Percentiles rank a stretch among this genome's conserved stretches.
Conservation (phyloP, 495 filamentous ascomycete genomes). For the Xylaria palmicola region DNA sequence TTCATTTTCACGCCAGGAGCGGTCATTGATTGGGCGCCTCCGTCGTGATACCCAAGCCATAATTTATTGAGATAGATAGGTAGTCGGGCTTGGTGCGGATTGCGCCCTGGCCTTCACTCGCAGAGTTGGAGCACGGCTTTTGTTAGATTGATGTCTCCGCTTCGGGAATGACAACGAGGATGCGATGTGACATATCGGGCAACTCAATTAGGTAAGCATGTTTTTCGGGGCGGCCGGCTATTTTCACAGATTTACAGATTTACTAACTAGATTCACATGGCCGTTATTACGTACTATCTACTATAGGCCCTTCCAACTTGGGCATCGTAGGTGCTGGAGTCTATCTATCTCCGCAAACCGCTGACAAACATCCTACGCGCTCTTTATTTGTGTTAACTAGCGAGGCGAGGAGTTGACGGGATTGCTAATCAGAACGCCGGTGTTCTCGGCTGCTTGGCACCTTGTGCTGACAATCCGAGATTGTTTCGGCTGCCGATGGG, state of each 20-base stretch:
- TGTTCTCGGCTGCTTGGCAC: not conserved
- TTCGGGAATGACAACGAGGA: not conserved
- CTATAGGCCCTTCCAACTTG: not conserved
- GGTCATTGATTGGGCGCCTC: not conserved
- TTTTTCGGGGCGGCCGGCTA: not conserved
- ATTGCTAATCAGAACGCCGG: slow-evolving; percentile 9
- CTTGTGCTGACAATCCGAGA: not conserved
- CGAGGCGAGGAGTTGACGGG: not conserved
- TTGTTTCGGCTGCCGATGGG: slow-evolving; percentile 8
- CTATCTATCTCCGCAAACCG: not conserved
- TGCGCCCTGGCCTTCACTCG: no score
- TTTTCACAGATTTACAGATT: no score
- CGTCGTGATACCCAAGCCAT: not conserved
- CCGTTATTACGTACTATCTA: not conserved
- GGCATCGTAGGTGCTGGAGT: not conserved
- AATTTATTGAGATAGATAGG: no score
- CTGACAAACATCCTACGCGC: slow-evolving; percentile 4
- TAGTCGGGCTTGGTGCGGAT: no score
- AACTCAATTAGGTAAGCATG: slow-evolving; percentile 2
- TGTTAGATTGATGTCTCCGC: not conserved
- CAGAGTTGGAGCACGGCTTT: no score
- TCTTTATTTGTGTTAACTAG: not conserved
- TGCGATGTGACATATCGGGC: slow-evolving; percentile 3
- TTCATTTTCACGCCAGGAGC: not conserved
- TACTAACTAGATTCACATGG: no score